These are phyloP conservation scores for Xylaria scruposa DNA, from an alignment of 495 filamentous ascomycete genomes.

Conservation along the genomic window DNA sequence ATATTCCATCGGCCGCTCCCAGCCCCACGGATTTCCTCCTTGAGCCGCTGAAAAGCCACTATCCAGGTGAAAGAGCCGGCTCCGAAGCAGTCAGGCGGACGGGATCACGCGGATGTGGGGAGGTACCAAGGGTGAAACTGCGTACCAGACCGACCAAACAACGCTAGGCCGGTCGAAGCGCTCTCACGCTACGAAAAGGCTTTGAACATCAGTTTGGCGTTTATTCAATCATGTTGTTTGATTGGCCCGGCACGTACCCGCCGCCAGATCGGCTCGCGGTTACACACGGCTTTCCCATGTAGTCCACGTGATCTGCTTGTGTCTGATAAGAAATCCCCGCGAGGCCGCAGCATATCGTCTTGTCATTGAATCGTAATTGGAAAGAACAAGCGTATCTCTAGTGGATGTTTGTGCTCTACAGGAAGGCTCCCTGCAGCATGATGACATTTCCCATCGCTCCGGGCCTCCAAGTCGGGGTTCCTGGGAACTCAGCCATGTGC, in stretches of 20 bases:
- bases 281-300: constrained; percentile 37
- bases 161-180: constrained; percentile 16
- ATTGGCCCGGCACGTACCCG: constrained; percentile 38
- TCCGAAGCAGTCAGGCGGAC: background rate
- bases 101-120: constrained; percentile 16
- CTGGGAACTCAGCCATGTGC: constrained; percentile 31
- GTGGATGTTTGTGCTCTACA: constrained; percentile 32
- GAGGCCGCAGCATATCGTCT: constrained; percentile 32
- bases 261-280: constrained; percentile 25
- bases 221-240: constrained; percentile 26
- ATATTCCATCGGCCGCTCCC: constrained; percentile 2
- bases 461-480: constrained; percentile 25
- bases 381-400: constrained; percentile 29
- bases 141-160: background rate
- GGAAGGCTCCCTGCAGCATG: constrained; percentile 27
- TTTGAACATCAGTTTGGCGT: constrained; percentile 26
- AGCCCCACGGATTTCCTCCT: constrained; percentile 25
- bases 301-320: constrained; percentile 38
- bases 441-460: constrained; percentile 28
- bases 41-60: constrained; percentile 23
- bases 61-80: background rate
- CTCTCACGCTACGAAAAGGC: constrained; percentile 3
- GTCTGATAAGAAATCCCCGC: constrained; percentile 37
- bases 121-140: constrained; percentile 1
- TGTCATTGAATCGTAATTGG: constrained; percentile 42